Conservation (phyloP, 2,329 filamentous ascomycete species). For the Cercospora citrullina region DNA sequence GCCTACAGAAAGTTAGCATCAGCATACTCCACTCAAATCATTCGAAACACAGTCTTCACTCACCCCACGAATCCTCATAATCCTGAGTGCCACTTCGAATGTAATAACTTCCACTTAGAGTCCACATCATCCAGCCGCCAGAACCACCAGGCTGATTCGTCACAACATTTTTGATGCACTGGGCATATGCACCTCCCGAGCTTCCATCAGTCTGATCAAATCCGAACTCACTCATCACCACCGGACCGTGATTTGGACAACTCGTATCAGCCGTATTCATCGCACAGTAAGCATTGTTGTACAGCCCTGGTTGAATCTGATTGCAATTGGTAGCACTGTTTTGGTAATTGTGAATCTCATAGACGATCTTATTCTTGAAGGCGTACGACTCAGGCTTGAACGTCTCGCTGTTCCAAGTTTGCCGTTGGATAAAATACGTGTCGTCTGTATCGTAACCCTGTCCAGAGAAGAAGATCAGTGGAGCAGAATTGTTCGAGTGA, state of each 20-base stretch:
- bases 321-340: constrained; percentile 37
- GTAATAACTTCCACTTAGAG: constrained; percentile 56
- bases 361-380: constrained; percentile 55
- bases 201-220: constrained; percentile 53
- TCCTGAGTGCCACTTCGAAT: constrained; percentile 55
- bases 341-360: constrained; percentile 64
- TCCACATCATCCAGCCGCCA: constrained; percentile 60
- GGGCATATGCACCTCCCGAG: constrained; percentile 53
- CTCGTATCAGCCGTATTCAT: constrained; percentile 41
- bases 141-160: constrained; percentile 45
- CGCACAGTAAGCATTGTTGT: constrained; percentile 56
- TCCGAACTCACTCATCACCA: constrained; percentile 58
- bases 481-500: constrained; percentile 52
- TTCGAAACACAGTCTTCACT: constrained; percentile 9
- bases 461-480: constrained; percentile 61
- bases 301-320: constrained; percentile 53
- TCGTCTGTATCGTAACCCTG: constrained; percentile 59
- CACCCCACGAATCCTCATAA: constrained; percentile 57
- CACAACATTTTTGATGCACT: constrained; percentile 55
- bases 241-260: constrained; percentile 41
- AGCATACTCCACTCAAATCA: neutral
- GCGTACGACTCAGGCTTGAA: constrained; percentile 53
- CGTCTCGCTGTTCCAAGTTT: constrained; percentile 44
- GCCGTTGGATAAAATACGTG: constrained; percentile 44
- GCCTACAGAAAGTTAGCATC: constrained; percentile 42